Evolutionary conservation across 768 basidiomycete genomes (phyloP).

Genomic region (Psilocybe cyanescens): DNA sequence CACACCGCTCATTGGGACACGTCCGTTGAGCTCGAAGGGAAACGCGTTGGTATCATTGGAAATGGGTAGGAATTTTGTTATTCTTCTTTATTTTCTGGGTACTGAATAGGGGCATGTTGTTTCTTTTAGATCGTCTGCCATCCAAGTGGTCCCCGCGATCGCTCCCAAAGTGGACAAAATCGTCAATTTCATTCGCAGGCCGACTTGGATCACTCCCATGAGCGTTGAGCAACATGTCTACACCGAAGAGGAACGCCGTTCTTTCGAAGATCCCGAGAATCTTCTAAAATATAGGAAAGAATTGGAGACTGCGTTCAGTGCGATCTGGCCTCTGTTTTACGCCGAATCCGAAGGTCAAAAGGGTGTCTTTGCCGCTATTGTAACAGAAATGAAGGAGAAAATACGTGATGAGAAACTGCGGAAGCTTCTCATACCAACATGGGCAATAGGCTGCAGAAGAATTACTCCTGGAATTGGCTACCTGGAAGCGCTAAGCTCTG

Average conservation of each 20-base stretch:
- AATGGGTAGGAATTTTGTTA: constrained; percentile 28
- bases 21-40: constrained; percentile 33
- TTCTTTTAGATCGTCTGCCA: constrained; percentile 31
- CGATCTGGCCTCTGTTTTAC: constrained; percentile 31
- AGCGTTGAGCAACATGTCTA: constrained; percentile 34
- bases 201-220: constrained; percentile 34
- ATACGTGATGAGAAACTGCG: constrained; percentile 45
- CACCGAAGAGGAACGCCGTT: constrained; percentile 42
- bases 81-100: neutral
- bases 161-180: constrained; percentile 37
- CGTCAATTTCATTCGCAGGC: constrained; percentile 35
- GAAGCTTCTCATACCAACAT: constrained; percentile 39
- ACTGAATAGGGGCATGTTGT: neutral
- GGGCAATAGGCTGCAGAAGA: constrained; percentile 37
- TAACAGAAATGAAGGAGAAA: constrained; percentile 42
- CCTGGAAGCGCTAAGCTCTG: constrained; percentile 33
- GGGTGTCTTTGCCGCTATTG: constrained; percentile 27
- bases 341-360: constrained; percentile 37
- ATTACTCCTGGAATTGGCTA: constrained; percentile 38
- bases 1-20: constrained; percentile 40
- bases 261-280: constrained; percentile 41
- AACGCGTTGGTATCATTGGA: constrained; percentile 42
- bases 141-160: constrained; percentile 38
- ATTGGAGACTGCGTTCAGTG: constrained; percentile 43
- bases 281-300: constrained; percentile 45